Conservation (phyloP, 2,329 filamentous ascomycete genomes). For the Pseudogymnoascus sp. region DNA sequence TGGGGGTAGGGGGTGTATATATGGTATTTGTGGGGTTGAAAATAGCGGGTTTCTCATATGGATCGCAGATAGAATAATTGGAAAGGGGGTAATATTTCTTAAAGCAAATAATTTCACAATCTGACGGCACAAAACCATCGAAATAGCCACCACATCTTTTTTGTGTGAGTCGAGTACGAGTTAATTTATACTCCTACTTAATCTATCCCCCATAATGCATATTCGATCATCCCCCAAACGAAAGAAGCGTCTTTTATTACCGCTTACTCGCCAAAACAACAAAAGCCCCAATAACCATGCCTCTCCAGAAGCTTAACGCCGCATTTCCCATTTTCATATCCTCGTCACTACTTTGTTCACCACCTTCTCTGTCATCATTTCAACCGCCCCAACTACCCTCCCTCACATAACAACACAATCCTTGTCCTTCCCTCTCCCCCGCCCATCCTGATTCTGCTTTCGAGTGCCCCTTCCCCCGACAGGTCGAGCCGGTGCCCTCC, state of each 20-base stretch:
- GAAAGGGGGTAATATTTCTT: background rate
- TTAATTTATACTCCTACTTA: background rate
- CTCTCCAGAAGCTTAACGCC: background rate
- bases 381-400: background rate
- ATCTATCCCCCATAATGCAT: background rate
- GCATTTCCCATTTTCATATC: background rate
- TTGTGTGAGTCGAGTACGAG: background rate
- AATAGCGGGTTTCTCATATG: background rate
- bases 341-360: background rate
- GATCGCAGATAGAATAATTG: background rate
- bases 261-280: background rate
- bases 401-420: slow-evolving; percentile 45
- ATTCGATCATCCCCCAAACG: background rate
- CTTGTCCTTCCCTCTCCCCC: slow-evolving; percentile 26
- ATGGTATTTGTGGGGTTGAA: background rate
- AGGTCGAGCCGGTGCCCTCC: background rate
- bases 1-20: background rate
- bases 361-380: background rate
- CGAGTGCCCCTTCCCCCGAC: background rate
- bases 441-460: background rate
- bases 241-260: background rate
- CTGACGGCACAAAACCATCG: background rate
- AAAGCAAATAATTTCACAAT: background rate
- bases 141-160: background rate
- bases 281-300: background rate